Evolutionary conservation across 1,139 yeast species (phyloP).

Genomic region (Keqinozyma sinolaborantium): DNA sequence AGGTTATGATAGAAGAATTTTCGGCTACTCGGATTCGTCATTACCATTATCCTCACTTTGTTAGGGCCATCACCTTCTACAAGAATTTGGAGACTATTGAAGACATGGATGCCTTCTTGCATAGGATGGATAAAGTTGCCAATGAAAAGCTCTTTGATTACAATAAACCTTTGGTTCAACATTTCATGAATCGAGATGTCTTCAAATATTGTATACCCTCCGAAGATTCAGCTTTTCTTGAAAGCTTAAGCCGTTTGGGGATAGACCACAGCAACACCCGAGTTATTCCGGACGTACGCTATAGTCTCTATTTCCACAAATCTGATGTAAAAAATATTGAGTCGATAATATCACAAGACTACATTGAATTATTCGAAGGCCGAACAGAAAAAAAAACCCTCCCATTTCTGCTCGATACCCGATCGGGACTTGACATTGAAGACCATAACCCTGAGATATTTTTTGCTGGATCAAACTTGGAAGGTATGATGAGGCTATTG

Average conservation of each 20-base stretch:
- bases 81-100: too few relatives aligned
- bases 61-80: background rate
- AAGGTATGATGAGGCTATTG: background rate
- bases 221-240: background rate
- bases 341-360: background rate
- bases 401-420: background rate
- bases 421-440: background rate
- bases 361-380: background rate
- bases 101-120: background rate
- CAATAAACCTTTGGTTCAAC: constrained; percentile 9
- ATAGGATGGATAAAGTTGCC: background rate
- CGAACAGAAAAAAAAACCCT: background rate
- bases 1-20: constrained; percentile 19
- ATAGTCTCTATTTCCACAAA: background rate
- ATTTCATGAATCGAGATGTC: constrained; percentile 5
- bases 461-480: background rate
- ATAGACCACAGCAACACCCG: background rate
- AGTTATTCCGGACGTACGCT: background rate
- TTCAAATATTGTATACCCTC: background rate
- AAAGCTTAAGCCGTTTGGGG: background rate
- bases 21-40: constrained; percentile 11
- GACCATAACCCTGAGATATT: background rate
- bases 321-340: background rate
- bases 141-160: constrained; percentile 7
- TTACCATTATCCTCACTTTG: constrained; percentile 17